phyloP scores from a whole-genome alignment of 768 basidiomycete genomes.

The Rhodosporidiobolus sp. region DNA sequence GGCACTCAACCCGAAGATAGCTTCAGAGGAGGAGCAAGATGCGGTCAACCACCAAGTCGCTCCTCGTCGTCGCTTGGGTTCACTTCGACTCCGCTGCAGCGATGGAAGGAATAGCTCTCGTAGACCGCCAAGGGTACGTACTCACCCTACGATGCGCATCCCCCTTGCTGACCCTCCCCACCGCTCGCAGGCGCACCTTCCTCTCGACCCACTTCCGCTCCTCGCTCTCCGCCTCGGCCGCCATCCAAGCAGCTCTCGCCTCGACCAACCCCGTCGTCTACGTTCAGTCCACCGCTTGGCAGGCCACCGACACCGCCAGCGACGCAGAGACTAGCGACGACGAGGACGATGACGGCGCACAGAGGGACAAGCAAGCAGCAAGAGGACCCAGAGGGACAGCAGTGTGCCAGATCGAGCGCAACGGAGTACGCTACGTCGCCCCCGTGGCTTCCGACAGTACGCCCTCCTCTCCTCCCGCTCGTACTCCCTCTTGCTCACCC shows the following conservation, averaged over 20 bases:
- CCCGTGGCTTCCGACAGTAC: conserved; percentile 21
- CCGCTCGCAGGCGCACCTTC: conserved; percentile 18
- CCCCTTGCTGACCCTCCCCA: not conserved
- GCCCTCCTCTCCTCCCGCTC: not conserved
- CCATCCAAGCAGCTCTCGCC: conserved; percentile 30
- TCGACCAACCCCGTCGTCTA: conserved; percentile 3
- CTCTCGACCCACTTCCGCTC: conserved; percentile 32
- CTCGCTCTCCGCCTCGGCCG: conserved; percentile 14
- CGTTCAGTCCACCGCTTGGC: not conserved
- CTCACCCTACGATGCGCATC: too few species aligned
- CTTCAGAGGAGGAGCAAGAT: too few species aligned
- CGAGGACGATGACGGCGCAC: not conserved
- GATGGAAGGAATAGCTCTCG: conserved; percentile 27
- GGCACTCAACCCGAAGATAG: too few species aligned
- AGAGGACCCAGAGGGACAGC: conserved; percentile 3
- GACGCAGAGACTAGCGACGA: not conserved
- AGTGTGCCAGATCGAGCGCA: conserved; percentile 20
- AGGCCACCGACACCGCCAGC: not conserved
- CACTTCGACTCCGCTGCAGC: not conserved
- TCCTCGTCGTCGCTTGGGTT: not conserved
- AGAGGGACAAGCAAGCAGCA: not conserved
- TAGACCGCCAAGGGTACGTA: conserved; percentile 4
- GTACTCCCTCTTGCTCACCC: rapidly evolving
- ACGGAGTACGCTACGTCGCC: conserved; percentile 16
- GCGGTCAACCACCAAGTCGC: too few species aligned